These are phyloP conservation scores for Trametes elegans DNA, from an alignment of 768 basidiomycete genomes.

Conservation along the genomic window DNA sequence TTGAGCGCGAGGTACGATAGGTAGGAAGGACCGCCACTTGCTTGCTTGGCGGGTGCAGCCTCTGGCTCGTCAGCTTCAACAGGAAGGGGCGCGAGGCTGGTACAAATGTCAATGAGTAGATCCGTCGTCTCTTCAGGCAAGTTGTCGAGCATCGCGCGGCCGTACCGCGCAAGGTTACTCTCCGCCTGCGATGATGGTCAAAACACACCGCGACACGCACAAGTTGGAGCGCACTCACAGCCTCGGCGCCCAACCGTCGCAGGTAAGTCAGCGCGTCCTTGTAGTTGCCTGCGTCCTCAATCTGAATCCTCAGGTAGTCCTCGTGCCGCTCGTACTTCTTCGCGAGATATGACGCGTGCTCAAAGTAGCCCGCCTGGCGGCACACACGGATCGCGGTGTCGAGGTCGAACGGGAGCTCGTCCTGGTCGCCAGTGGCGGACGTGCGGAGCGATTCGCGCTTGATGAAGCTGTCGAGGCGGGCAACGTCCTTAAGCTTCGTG, in stretches of 20 bases:
- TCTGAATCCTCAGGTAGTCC: conserved; percentile 90
- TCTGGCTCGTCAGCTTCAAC: conserved; percentile 40
- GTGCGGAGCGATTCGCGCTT: conserved; percentile 71
- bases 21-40: conserved; percentile 54
- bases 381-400: conserved; percentile 97
- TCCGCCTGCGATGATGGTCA: conserved; percentile 59
- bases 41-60: conserved; percentile 29
- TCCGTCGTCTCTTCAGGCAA: conserved; percentile 89
- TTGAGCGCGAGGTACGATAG: conserved; percentile 79
- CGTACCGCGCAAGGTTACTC: conserved; percentile 83
- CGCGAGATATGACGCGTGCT: conserved; percentile 92
- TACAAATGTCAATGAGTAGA: conserved; percentile 89
- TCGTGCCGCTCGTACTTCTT: conserved; percentile 89
- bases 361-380: conserved; percentile 93
- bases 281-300: conserved; percentile 87
- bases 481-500: conserved; percentile 92
- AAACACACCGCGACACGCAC: not conserved
- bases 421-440: conserved; percentile 39
- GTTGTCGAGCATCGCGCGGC: conserved; percentile 77
- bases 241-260: conserved; percentile 71
- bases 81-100: conserved; percentile 51
- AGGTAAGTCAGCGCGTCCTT: conserved; percentile 81
- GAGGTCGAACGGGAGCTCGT: conserved; percentile 91
- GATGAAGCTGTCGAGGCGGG: conserved; percentile 88
- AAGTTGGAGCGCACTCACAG: conserved; percentile 47